Conservation (phyloP, 176 grass and related monocot species). For the Oryza brachyantha region DNA sequence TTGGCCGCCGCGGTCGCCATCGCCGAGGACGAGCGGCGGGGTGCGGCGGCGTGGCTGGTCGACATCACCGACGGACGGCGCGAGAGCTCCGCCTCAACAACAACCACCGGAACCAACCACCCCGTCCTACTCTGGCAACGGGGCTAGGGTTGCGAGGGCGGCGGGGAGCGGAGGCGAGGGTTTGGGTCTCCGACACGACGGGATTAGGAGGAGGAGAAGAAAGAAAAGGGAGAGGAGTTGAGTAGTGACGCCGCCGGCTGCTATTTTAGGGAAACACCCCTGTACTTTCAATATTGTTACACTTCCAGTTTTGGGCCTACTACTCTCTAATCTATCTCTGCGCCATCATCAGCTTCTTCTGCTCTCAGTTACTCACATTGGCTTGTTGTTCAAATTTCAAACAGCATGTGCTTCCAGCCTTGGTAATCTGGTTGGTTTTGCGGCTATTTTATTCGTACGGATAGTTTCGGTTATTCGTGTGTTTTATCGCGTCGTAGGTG, state of each 20-base stretch:
- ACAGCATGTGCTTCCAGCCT: neutral
- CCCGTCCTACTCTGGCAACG: no score
- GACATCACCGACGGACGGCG: constrained; percentile 44
- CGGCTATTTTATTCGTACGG: neutral
- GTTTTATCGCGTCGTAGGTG: neutral
- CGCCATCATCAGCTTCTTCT: no score
- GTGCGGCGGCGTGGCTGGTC: constrained; percentile 15
- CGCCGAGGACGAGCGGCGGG: constrained; percentile 25
- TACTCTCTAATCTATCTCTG: no score
- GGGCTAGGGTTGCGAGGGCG: neutral
- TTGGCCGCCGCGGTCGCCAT: constrained; percentile 37
- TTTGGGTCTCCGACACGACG: constrained; percentile 25
- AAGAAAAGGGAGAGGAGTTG: neutral
- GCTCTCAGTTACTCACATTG: no score
- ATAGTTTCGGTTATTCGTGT: neutral
- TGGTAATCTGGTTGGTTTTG: neutral
- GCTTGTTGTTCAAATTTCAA: constrained; percentile 16
- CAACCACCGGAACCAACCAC: no score
- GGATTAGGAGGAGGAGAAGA: neutral
- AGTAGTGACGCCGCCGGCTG: no score
- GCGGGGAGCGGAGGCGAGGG: neutral
- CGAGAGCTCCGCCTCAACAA: neutral
- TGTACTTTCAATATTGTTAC: constrained; percentile 32
- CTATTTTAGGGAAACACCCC: constrained; percentile 28
- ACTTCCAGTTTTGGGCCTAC: no score